Base-by-base conservation (phyloP, 768 basidiomycete genomes). In the Chlorophyllum brunneum region DNA sequence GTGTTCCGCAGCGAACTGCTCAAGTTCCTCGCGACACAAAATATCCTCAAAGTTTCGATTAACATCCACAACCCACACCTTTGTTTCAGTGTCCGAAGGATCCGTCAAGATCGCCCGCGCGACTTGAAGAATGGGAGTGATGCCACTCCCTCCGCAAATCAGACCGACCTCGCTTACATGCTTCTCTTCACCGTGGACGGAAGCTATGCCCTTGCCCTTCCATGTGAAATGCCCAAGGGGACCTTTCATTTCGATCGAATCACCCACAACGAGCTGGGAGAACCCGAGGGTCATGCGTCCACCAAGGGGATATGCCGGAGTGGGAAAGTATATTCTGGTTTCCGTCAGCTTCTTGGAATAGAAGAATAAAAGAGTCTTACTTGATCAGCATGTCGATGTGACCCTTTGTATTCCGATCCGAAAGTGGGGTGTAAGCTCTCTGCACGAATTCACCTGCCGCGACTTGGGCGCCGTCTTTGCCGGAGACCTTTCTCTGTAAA, bases 351-450 rank as follows among this genome's bases (percentile, higher is more conserved):
- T 41, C 11, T 6, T 10, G 31, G 2, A 22, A 16, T 15, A 13
- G 6, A 4, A 15, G 10, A 15, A 9, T 18, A 22, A 20, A 52
- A 24, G 44, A 36, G 31, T 65, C 69, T 3, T 22, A 75, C 74
- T 81, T 85, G 62, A 85, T 65, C 43, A 84, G 63, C 43, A 81
- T 61, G 47, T 82, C 81, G 29, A 84, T 67, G 51, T 63, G 72
- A 0, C 81, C 82, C 20, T 58, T 63, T 1, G 70, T 72, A 20
- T 67, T 63, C 36, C 63, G 57, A 41, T 58, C 58, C 23, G 80
- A 81, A n/a, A 83, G 69, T 0, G 82, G 82, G 0, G 82, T 84
- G 54, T 83, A 85, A 0, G 81, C 78, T 11, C 82, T 69, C 54
- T 81, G 81, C 0, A 83, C 72, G 9, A 79, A 38, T 43, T 81